phyloP scores from a whole-genome alignment of 768 basidiomycete genomes.

The Suillus fuscotomentosus region DNA sequence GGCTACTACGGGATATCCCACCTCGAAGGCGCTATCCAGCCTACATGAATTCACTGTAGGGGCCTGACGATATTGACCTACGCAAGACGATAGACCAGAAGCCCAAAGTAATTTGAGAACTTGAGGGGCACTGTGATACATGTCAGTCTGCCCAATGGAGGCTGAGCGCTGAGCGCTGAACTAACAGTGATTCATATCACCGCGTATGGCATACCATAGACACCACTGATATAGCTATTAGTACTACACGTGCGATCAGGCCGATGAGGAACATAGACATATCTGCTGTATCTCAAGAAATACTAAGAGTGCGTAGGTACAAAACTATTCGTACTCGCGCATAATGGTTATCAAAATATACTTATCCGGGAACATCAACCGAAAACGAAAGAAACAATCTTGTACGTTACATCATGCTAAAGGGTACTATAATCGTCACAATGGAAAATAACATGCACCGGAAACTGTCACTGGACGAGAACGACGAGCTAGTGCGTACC shows the following conservation, averaged over 20 bases:
- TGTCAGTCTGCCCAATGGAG: neutral
- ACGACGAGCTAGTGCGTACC: conserved; percentile 4
- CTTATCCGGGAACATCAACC: neutral
- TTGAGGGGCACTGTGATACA: neutral
- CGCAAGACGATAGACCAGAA: neutral
- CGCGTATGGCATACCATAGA: neutral
- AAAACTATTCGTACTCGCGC: neutral
- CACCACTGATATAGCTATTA: neutral
- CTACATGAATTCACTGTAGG: neutral
- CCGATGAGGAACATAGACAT: neutral
- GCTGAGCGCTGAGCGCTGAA: too few relatives aligned
- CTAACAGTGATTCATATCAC: neutral
- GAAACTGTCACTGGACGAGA: neutral
- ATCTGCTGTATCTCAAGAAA: conserved; percentile 3
- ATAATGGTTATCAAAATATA: neutral
- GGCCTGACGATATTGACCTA: neutral
- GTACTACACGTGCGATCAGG: neutral
- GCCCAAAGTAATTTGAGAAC: neutral
- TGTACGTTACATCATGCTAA: neutral
- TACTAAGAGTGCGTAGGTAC: neutral
- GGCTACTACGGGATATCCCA: neutral
- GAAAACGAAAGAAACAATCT: neutral
- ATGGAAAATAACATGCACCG: too few relatives aligned
- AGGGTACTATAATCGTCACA: neutral
- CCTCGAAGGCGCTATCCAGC: neutral